These are phyloP conservation scores for Fusarium bactridioides DNA, from an alignment of 2,329 filamentous ascomycete genomes.

Conservation along the genomic window DNA sequence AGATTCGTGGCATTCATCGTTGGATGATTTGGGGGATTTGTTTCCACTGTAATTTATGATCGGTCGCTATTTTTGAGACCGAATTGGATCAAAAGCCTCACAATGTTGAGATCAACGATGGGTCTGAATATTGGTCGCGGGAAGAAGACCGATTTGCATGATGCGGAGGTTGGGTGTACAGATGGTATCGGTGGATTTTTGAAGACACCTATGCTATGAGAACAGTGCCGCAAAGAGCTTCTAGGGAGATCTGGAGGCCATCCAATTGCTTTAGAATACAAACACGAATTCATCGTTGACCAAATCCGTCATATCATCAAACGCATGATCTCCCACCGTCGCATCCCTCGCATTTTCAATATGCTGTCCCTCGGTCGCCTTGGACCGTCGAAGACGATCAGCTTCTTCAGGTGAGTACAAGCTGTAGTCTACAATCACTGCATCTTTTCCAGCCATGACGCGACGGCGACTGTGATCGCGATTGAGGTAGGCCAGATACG, in stretches of 20 bases:
- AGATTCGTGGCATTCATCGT: not conserved
- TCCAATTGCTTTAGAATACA: constrained; percentile 5
- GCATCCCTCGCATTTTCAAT: not conserved
- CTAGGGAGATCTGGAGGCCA: rapidly evolving
- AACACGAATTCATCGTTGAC: constrained; percentile 35
- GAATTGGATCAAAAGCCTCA: not conserved
- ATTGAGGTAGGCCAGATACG: constrained; percentile 57
- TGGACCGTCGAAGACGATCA: constrained; percentile 51
- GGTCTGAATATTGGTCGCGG: not conserved
- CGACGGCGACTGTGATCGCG: constrained; percentile 59
- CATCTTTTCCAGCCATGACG: constrained; percentile 63
- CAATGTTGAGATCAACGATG: not conserved
- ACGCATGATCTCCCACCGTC: constrained; percentile 9
- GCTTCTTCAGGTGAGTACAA: constrained; percentile 11
- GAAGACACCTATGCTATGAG: no score
- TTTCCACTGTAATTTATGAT: not conserved
- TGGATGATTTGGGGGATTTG: not conserved
- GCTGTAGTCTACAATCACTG: constrained; percentile 58
- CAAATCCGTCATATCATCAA: constrained; percentile 33
- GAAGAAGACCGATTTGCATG: not conserved
- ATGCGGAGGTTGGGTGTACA: not conserved
- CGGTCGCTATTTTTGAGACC: not conserved
- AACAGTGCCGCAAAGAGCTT: not conserved
- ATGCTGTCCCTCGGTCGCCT: not conserved
- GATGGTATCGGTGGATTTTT: not conserved